Evolutionary conservation across 257 asterid species (phyloP).

Genomic region (Solanum ossicruentum): DNA sequence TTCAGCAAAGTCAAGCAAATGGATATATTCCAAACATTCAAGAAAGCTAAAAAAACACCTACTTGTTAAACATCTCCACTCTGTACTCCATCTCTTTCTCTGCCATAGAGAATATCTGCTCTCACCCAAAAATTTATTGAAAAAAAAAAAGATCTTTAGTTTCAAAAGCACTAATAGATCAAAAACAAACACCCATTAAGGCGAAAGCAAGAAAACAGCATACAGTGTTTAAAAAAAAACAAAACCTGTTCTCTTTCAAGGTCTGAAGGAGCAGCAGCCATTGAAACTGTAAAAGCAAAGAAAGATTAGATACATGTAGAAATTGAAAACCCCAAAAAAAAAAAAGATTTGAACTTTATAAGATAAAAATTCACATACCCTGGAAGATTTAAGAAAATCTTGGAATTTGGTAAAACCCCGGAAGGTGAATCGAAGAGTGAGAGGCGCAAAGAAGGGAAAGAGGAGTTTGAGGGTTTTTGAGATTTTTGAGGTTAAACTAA

Average conservation of each 20-base stretch:
- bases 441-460: background rate
- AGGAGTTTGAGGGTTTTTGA: background rate
- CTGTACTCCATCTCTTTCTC: constrained; percentile 80
- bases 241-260: constrained; percentile 52
- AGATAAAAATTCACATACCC: background rate
- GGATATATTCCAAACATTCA: background rate
- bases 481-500: background rate
- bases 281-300: constrained; percentile 10
- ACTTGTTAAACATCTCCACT: constrained; percentile 75
- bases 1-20: background rate
- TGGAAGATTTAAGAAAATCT: background rate
- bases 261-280: constrained; percentile 43
- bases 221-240: background rate
- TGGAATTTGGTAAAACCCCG: background rate
- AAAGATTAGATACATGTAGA: background rate
- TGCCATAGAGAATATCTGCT: constrained; percentile 56
- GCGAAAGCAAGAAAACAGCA: background rate
- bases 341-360: background rate
- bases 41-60: background rate
- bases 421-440: background rate
- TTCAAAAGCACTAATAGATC: background rate
- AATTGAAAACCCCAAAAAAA: background rate
- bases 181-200: background rate
- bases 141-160: background rate
- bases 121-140: background rate